These are phyloP conservation scores for Paspalum vaginatum DNA, from an alignment of 176 grass and related monocot genomes.

Conservation along the genomic window DNA sequence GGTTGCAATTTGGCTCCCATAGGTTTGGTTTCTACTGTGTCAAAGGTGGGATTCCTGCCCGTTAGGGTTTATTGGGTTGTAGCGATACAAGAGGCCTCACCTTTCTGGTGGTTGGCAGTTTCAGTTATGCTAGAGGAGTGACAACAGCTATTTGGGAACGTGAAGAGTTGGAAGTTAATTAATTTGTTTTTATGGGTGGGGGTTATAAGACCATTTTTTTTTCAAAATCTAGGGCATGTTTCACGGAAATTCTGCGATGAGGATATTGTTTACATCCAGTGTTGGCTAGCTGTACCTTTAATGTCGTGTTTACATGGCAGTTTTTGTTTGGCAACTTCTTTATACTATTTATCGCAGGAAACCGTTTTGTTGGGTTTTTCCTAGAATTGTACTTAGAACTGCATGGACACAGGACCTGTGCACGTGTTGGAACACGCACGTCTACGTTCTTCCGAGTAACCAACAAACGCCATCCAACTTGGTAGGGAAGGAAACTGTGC, in stretches of 20 bases:
- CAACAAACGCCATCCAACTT: neutral
- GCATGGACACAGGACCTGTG: neutral
- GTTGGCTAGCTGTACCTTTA: constrained; percentile 1
- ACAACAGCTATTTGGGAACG: neutral
- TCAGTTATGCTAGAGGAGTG: constrained; percentile 15
- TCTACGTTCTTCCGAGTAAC: neutral
- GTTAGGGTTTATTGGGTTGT: constrained; percentile 39
- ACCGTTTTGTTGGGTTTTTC: neutral
- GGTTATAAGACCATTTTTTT: neutral
- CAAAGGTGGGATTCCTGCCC: neutral
- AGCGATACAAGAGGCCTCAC: neutral
- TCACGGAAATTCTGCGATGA: neutral
- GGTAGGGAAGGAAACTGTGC: neutral
- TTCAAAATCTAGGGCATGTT: neutral
- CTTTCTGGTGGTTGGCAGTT: constrained; percentile 10
- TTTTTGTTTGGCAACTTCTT: neutral
- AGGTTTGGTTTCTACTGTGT: neutral
- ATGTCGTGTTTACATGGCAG: neutral
- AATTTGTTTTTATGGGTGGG: neutral
- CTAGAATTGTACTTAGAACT: neutral
- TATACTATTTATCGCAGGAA: neutral
- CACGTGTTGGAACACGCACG: neutral
- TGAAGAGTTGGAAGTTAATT: neutral
- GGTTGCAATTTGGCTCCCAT: neutral
- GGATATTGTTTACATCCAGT: neutral